Conservation (phyloP, 345 rosid species). For the Microcos paniculata region DNA sequence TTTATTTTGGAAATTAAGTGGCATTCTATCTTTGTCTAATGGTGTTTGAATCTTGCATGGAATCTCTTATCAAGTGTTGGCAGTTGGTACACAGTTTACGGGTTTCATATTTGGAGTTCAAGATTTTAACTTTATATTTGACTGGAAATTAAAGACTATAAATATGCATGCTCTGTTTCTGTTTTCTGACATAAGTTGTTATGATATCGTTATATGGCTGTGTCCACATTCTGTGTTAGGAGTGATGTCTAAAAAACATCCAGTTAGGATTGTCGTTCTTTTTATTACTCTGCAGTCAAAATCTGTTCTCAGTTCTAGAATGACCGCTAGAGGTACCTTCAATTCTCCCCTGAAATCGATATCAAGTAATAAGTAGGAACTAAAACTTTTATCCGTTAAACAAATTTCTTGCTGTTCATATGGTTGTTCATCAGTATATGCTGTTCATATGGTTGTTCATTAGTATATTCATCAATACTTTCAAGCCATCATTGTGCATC, state of each 20-base stretch:
- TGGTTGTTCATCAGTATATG: neutral
- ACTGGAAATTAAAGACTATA: too few relatives aligned
- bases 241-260: neutral
- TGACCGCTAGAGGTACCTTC: neutral
- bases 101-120: too few relatives aligned
- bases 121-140: too few relatives aligned
- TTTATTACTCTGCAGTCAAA: neutral
- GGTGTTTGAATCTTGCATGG: too few relatives aligned
- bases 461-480: neutral
- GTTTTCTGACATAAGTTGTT: too few relatives aligned
- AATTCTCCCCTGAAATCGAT: neutral
- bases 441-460: neutral
- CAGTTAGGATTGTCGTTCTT: neutral
- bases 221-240: neutral
- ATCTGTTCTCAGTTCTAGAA: neutral
- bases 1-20: neutral
- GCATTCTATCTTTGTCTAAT: neutral
- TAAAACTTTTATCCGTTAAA: neutral
- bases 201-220: neutral
- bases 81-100: too few relatives aligned
- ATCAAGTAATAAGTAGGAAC: neutral
- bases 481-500: too few relatives aligned
- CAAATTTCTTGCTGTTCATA: neutral
- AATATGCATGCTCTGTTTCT: too few relatives aligned
- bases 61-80: too few relatives aligned